Percentiles rank a stretch among this genome's conserved stretches.
Evolutionary conservation across 768 basidiomycete species (phyloP).

Genomic region (Harrya chromipes): DNA sequence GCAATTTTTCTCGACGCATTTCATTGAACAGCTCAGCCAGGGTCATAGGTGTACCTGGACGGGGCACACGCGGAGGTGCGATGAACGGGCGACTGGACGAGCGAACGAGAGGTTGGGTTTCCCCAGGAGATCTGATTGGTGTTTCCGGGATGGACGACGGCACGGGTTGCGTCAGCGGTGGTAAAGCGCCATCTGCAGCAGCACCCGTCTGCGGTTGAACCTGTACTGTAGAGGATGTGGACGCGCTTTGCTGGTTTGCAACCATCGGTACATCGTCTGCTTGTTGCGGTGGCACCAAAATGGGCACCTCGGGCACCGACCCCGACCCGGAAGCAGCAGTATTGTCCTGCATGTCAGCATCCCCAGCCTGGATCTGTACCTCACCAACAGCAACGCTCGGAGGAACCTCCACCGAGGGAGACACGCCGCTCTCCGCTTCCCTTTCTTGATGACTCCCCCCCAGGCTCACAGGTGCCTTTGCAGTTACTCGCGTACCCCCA

Average conservation of each 20-base stretch:
- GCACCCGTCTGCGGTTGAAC: neutral
- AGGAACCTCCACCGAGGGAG: neutral
- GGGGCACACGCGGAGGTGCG: constrained; percentile 23
- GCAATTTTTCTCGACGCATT: constrained; percentile 10
- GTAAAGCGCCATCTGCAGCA: neutral
- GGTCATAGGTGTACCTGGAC: constrained; percentile 10
- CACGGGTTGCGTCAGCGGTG: neutral
- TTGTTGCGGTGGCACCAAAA: neutral
- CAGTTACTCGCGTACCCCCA: neutral
- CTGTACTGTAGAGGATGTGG: neutral
- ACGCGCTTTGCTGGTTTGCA: neutral
- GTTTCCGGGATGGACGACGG: neutral
- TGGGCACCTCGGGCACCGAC: neutral
- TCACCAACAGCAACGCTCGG: neutral
- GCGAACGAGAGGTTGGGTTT: neutral
- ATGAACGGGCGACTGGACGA: constrained; percentile 15
- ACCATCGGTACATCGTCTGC: neutral
- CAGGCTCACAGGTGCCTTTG: neutral
- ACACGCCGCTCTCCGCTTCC: neutral
- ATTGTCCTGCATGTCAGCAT: constrained; percentile 9
- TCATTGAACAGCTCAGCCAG: constrained; percentile 23
- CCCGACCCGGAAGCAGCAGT: neutral
- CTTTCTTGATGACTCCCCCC: neutral
- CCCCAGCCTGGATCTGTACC: neutral
- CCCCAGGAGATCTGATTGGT: neutral